Evolutionary conservation across 2,329 filamentous ascomycete species (phyloP).

Genomic region (Endoconidiophora polonica): DNA sequence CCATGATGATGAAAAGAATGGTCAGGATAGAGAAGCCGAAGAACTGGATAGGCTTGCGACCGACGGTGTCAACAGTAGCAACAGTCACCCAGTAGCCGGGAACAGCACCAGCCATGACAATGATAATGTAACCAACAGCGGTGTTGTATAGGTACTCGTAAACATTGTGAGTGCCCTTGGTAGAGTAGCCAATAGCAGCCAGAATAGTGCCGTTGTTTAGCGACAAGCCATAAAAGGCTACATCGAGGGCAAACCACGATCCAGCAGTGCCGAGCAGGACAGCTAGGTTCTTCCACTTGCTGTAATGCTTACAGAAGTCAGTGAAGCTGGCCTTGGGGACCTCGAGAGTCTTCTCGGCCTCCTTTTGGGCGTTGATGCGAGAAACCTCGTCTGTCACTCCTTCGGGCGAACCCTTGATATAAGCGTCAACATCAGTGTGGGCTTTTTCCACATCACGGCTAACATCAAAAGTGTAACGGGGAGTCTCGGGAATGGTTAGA

Average conservation of each 20-base stretch:
- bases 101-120: slow-evolving; percentile 62
- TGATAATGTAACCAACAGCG: slow-evolving; percentile 61
- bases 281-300: slow-evolving; percentile 52
- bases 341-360: slow-evolving; percentile 36
- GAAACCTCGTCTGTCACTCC: slow-evolving; percentile 49
- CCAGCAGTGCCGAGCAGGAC: slow-evolving; percentile 29
- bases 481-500: slow-evolving; percentile 73
- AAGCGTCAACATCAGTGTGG: slow-evolving; percentile 56
- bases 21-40: slow-evolving; percentile 45
- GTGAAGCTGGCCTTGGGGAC: slow-evolving; percentile 53
- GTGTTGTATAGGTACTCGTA: slow-evolving; percentile 59
- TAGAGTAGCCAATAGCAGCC: slow-evolving; percentile 51
- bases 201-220: slow-evolving; percentile 64
- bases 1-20: slow-evolving; percentile 35
- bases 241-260: slow-evolving; percentile 63
- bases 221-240: slow-evolving; percentile 50
- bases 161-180: slow-evolving; percentile 30
- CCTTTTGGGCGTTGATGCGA: slow-evolving; percentile 40
- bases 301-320: slow-evolving; percentile 58
- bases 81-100: slow-evolving; percentile 74
- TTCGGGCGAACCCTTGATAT: slow-evolving; percentile 47
- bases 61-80: slow-evolving; percentile 53
- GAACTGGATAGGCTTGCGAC: slow-evolving; percentile 62
- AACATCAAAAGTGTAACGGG: slow-evolving; percentile 75
- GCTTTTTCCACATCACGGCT: slow-evolving; percentile 59